Evolutionary conservation across 352 stramenopile genomes (phyloP).

Genomic region (Phytophthora kernoviae): DNA sequence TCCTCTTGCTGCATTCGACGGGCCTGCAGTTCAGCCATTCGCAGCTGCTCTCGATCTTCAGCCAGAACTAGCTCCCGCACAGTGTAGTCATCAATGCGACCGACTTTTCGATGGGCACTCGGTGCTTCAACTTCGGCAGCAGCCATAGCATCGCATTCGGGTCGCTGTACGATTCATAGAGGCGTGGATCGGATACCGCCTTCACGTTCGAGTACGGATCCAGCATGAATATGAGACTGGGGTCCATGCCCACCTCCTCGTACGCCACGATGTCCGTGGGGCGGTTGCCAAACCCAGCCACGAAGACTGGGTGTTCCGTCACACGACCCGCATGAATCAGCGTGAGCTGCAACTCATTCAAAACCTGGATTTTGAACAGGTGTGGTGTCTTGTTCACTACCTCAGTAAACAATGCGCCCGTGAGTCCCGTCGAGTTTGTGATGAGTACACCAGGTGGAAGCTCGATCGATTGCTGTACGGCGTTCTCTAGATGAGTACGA

Average conservation of each 20-base stretch:
- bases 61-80: conserved; percentile 76
- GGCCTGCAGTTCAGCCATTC: conserved; percentile 66
- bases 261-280: conserved; percentile 83
- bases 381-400: conserved; percentile 89
- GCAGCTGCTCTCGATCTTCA: conserved; percentile 77
- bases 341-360: conserved; percentile 83
- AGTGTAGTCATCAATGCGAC: conserved; percentile 83
- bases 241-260: conserved; percentile 73
- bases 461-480: conserved; percentile 56
- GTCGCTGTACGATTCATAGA: conserved; percentile 86
- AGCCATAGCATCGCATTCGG: conserved; percentile 82
- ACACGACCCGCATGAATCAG: conserved; percentile 79
- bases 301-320: conserved; percentile 77
- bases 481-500: conserved; percentile 76
- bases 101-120: conserved; percentile 81
- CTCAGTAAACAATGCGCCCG: conserved; percentile 77
- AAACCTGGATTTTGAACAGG: conserved; percentile 82
- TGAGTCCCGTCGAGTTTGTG: conserved; percentile 82
- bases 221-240: conserved; percentile 80
- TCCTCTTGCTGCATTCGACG: conserved; percentile 72
- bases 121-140: conserved; percentile 81
- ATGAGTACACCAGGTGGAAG: conserved; percentile 77
- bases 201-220: conserved; percentile 82
- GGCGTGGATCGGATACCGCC: conserved; percentile 55
- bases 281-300: conserved; percentile 88